A percentile compares a stretch with the other conserved stretches of the same genome.
phyloP scores from a whole-genome alignment of 2,329 filamentous ascomycete species.

The Bimuria novae-zelandiae region DNA sequence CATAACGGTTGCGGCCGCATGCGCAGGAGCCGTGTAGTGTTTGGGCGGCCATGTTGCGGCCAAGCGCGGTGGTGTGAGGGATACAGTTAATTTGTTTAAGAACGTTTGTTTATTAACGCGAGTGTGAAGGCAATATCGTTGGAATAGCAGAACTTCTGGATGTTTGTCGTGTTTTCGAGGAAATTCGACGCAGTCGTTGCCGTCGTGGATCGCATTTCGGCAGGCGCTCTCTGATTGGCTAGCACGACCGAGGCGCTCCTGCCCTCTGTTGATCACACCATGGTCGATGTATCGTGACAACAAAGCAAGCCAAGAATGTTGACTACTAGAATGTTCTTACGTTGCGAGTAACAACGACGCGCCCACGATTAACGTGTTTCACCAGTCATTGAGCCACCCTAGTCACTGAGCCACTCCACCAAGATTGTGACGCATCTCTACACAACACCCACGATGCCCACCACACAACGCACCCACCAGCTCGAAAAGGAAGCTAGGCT shows the following conservation, averaged over 20 bases:
- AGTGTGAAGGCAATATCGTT: neutral
- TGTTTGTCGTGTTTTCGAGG: constrained; percentile 6
- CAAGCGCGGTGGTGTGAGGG: neutral
- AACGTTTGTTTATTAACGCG: neutral
- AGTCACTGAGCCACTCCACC: no score
- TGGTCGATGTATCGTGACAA: constrained; percentile 5
- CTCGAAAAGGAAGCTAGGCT: no score
- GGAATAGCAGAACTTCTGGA: neutral
- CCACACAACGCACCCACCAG: no score
- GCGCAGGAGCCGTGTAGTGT: constrained; percentile 77
- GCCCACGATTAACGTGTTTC: no score
- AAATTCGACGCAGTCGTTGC: neutral
- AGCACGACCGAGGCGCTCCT: neutral
- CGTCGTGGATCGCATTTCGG: neutral
- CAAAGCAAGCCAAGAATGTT: neutral
- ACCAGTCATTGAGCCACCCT: no score
- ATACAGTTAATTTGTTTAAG: neutral
- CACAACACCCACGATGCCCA: no score
- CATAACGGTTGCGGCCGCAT: constrained; percentile 84
- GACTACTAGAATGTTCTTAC: neutral
- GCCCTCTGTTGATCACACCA: constrained; percentile 1
- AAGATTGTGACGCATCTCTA: no score
- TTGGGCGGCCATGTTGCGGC: constrained; percentile 42
- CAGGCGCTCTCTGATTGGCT: neutral
- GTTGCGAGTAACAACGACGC: neutral